Conservation (phyloP, 2,329 filamentous ascomycete genomes). For the Beauveria sp. region DNA sequence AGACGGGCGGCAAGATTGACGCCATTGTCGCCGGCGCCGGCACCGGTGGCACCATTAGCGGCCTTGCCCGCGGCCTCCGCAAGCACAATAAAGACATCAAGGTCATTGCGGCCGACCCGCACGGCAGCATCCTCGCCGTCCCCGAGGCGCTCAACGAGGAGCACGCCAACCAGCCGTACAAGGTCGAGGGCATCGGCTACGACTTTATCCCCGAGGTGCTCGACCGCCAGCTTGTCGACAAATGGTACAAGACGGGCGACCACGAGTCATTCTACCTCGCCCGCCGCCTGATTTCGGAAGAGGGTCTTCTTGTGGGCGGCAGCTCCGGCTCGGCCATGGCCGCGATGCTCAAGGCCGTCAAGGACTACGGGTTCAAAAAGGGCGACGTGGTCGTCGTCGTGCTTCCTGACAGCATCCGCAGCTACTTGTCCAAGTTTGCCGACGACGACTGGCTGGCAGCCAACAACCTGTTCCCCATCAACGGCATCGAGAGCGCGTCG, state of each 20-base stretch:
- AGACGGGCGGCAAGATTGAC: slow-evolving; percentile 75
- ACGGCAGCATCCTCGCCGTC: slow-evolving; percentile 83
- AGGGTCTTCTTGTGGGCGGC: slow-evolving; percentile 87
- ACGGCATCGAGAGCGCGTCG: slow-evolving; percentile 41
- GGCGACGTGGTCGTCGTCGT: slow-evolving; percentile 87
- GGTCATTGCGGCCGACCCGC: slow-evolving; percentile 85
- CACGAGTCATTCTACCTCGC: slow-evolving; percentile 84
- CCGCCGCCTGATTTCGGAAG: slow-evolving; percentile 84
- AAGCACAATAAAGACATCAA: slow-evolving; percentile 84
- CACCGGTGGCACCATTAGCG: slow-evolving; percentile 92
- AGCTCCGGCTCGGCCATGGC: slow-evolving; percentile 89
- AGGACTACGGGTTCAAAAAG: slow-evolving; percentile 69
- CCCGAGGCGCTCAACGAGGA: slow-evolving; percentile 74
- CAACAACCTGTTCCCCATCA: slow-evolving; percentile 76
- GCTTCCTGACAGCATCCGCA: slow-evolving; percentile 91
- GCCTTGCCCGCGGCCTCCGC: slow-evolving; percentile 72
- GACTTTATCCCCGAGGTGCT: slow-evolving; percentile 96
- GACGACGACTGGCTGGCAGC: slow-evolving; percentile 98
- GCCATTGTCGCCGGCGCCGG: slow-evolving; percentile 87
- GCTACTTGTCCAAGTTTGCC: slow-evolving; percentile 96
- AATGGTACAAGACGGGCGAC: slow-evolving; percentile 98
- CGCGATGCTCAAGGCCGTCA: slow-evolving; percentile 67
- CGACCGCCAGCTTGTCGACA: slow-evolving; percentile 70
- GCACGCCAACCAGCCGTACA: slow-evolving; percentile 77
- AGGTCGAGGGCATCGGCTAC: slow-evolving; percentile 97